Evolutionary conservation across 2,329 filamentous ascomycete species (phyloP).

Genomic region (Magnaporthales sp.): DNA sequence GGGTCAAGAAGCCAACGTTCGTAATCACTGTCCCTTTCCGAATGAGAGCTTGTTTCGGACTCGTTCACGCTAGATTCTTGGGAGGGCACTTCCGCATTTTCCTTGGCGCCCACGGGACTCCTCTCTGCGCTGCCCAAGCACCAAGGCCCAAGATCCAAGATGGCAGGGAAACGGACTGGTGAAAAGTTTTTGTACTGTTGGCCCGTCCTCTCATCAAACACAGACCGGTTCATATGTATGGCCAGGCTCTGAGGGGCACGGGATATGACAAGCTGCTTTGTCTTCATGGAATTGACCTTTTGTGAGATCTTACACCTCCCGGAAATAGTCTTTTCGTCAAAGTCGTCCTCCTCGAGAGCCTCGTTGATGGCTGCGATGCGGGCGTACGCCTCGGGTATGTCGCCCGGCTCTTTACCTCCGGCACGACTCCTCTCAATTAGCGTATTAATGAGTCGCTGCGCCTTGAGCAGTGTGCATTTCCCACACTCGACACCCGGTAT

Average conservation of each 20-base stretch:
- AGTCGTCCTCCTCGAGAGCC: slow-evolving; percentile 72
- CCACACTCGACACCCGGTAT: slow-evolving; percentile 88
- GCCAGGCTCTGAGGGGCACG: slow-evolving; percentile 72
- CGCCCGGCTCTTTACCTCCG: neutral
- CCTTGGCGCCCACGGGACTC: slow-evolving; percentile 4
- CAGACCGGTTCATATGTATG: slow-evolving; percentile 83
- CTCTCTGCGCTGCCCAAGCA: slow-evolving; percentile 56
- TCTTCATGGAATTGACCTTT: slow-evolving; percentile 72
- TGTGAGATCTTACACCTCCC: slow-evolving; percentile 59
- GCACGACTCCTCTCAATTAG: slow-evolving; percentile 29
- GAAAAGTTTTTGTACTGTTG: slow-evolving; percentile 77
- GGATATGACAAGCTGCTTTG: slow-evolving; percentile 79
- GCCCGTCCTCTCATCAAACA: slow-evolving; percentile 79
- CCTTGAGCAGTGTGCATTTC: slow-evolving; percentile 73
- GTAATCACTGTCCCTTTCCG: slow-evolving; percentile 20
- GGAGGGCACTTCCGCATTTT: neutral
- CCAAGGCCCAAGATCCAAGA: slow-evolving; percentile 75
- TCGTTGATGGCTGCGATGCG: slow-evolving; percentile 46
- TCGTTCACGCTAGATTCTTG: neutral
- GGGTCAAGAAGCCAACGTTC: slow-evolving; percentile 68
- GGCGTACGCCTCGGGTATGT: slow-evolving; percentile 27
- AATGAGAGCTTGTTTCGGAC: slow-evolving; percentile 9
- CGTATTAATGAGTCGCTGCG: slow-evolving; percentile 35
- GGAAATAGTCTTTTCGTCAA: slow-evolving; percentile 58
- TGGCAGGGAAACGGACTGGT: slow-evolving; percentile 64